Base-by-base conservation (phyloP, 805 yeast genomes). In the Cyberlindnera mrakii region DNA sequence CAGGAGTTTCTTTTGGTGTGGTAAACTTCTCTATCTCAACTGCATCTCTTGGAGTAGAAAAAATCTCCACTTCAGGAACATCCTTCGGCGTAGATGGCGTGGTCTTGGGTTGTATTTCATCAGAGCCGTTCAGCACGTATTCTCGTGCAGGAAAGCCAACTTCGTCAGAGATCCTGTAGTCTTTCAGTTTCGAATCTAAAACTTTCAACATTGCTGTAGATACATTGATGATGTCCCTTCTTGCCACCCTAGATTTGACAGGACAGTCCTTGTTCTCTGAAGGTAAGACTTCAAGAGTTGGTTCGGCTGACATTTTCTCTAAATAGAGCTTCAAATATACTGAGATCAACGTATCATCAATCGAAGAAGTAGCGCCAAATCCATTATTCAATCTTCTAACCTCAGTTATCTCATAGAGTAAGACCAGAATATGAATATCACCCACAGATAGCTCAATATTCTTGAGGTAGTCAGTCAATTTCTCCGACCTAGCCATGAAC, bases 351-450 rank as follows among this genome's bases (percentile, higher is more conserved):
- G 86, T 75, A 48, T 86, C 93, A 59, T 86, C 96, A 42, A 85
- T 75, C 31, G 74, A 60, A 0, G 87, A 78, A 0, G 93, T 84
- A 3, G 93, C 79, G 0, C 89, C 91, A 59, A 81, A 82, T 0
- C 95, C 95, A 57, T 82, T 85, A 47, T 88, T 86, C 63, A 83
- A 71, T 46, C 82, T 74, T 48, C 86, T 71, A 53, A 85, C 69
- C 39, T 82, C 90, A 14, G 72, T 67, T 9, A 77, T 57, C 18
- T 80, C 80, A 43, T 61, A 63, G 13, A 84, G 54, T 30, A 74
- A 64, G 39, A 73, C 68, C 2, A 79, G 52, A 16, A 64, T 53
- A 2, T 67, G 59, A 23, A 68, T 62, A 23, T 71, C 65, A 3
- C 64, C 57, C 1, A 65, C 55, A 4, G 76, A 63, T 6, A 68